Base-by-base conservation (phyloP, 805 yeast genomes). In the Nakazawaea laoshanensis region DNA sequence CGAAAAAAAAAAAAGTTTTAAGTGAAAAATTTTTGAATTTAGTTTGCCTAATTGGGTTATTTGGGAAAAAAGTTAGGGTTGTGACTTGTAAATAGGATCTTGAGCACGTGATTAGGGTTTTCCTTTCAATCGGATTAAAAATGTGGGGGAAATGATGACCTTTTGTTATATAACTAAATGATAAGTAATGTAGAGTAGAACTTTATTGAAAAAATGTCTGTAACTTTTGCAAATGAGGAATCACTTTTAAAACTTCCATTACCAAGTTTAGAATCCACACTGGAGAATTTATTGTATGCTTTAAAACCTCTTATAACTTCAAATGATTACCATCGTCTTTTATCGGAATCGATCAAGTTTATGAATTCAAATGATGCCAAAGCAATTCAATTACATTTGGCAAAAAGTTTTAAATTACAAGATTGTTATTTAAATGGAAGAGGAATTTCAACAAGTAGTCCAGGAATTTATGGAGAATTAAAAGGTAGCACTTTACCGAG, bases 401-500 rank as follows among this genome's bases (percentile, higher is more conserved):
- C 54, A 20, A 59, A 65, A 18, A 67, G 70, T n/a, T 55, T 72
- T 10, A 43, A 45, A 4, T 47, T 52, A 5, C 61, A 67, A 30
- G 60, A 62, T 7, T 61, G 68, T 42, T 81, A 81, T 51, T 53
- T 81, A 33, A 77, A 76, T 43, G 65, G 64, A 20, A 61, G 48
- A 17, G 63, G 59, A 2, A 55, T 59, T 13, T 48, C 67, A 8
- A 61, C 72, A 27, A 65, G 70, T 7, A 66, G 75, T 22, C 72
- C 82, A 0, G 75, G 75, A 9, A 69, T 73, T 22, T 74, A 74
- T 44, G 79, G 80, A 12, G 80, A 74, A 35, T 57, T 74, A 19
- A 61, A 76, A 31, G 81, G 82, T 14, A 80, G 76, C 41, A 70
- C 77, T 1, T 57, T 82, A 27, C 94, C 94, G 4, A 61, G 89